A percentile compares a stretch with the other conserved stretches of the same genome.
Evolutionary conservation across 805 yeast genomes (phyloP).

Genomic region (Wickerhamiella kurtzmanii): DNA sequence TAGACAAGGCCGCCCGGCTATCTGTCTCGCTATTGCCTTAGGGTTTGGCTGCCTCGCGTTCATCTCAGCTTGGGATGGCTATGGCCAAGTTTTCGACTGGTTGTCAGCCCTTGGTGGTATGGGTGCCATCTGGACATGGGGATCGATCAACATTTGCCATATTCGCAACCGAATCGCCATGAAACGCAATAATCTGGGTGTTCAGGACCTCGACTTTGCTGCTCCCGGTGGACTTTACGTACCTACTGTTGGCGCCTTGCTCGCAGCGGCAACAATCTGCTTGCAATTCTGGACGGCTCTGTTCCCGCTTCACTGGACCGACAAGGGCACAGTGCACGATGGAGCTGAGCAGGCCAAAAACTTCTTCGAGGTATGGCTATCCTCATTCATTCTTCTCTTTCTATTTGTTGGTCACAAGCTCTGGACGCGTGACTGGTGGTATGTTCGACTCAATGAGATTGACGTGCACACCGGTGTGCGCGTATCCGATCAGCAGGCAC

Average conservation of each 20-base stretch:
- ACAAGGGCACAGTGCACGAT: constrained; percentile 23
- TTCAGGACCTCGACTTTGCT: constrained; percentile 49
- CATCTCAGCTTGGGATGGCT: constrained; percentile 40
- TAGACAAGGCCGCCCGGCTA: constrained; percentile 53
- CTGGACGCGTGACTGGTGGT: constrained; percentile 10
- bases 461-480: constrained; percentile 16
- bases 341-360: constrained; percentile 30
- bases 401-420: constrained; percentile 33
- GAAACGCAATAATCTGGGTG: constrained; percentile 43
- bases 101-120: constrained; percentile 50
- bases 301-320: constrained; percentile 40
- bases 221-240: constrained; percentile 54
- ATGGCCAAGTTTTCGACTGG: constrained; percentile 51
- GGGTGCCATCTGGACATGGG: constrained; percentile 52
- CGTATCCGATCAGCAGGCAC: constrained; percentile 10
- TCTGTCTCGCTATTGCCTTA: constrained; percentile 38
- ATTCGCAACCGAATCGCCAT: constrained; percentile 53
- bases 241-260: constrained; percentile 42
- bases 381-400: constrained; percentile 46
- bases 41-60: constrained; percentile 45
- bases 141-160: constrained; percentile 44
- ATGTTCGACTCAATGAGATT: constrained; percentile 10
- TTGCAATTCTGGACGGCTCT: constrained; percentile 69
- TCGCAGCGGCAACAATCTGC: constrained; percentile 43
- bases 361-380: constrained; percentile 56